Evolutionary conservation across 2,329 filamentous ascomycete species (phyloP).

Genomic region (Sporothrix pseudoabietina): DNA sequence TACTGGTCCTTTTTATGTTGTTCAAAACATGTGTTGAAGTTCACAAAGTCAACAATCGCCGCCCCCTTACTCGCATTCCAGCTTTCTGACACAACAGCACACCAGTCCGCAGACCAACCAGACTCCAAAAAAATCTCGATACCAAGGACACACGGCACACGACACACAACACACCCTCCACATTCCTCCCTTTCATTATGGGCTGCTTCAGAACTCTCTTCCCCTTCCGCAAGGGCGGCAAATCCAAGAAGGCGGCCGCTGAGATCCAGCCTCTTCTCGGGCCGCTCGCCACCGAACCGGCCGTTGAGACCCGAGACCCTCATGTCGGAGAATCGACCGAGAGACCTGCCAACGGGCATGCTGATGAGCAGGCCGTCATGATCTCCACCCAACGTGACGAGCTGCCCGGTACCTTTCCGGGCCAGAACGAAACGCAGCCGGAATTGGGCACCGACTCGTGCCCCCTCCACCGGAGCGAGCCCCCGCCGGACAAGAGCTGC

Average conservation of each 20-base stretch:
- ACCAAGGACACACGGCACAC: background rate
- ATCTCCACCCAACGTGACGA: background rate
- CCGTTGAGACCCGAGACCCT: background rate
- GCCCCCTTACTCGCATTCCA: background rate
- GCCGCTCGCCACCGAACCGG: background rate
- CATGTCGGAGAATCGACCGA: background rate
- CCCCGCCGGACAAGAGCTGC: background rate
- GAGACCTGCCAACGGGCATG: background rate
- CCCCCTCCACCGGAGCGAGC: background rate
- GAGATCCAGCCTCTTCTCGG: background rate
- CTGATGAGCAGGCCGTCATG: background rate
- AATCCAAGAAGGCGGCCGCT: background rate
- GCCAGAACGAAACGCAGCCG: background rate
- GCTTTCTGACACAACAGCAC: background rate
- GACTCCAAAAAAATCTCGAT: background rate
- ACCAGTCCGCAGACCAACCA: background rate
- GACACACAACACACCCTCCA: too few relatives aligned
- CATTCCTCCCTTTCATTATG: background rate
- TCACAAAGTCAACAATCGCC: background rate
- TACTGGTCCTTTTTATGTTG: background rate
- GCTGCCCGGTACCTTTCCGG: background rate
- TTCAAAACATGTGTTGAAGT: background rate
- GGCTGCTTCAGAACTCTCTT: constrained; percentile 10
- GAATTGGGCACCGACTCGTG: background rate
- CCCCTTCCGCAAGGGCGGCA: background rate